Base-by-base conservation (phyloP, 306 rosid species). In the Gillenia trifoliata region DNA sequence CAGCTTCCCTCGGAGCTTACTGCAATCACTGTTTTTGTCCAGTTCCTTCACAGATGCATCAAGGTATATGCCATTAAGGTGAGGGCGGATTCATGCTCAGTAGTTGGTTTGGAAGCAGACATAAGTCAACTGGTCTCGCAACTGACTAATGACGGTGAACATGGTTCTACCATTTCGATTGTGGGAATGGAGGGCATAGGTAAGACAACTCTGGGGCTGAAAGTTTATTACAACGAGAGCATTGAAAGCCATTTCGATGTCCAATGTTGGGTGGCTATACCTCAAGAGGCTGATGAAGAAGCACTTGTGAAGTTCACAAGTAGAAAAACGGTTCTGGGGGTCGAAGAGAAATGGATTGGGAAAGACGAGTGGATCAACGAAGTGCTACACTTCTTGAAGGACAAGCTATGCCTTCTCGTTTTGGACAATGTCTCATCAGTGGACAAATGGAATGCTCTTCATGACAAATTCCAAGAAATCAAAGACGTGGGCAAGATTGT, bases 201-300 rank as follows among this genome's bases (percentile, higher is more conserved):
- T 23, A 78, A 78, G 77, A 64, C 72, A 41, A 65, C 82, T 38
- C 73, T 78, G 49, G 82, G 68, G 2, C 65, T 64, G 36, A 20
- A 72, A 31, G 38, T 72, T 1, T 72, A 19, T 23, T 1, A 56
- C 60, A 60, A 72, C 11, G 5, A 3, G 4, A 36, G 40, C 47
- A 72, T 78, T 41, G 0, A 15, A 8, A 5, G 22, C 0, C 52
- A 29, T 33, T 78, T 78, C 55, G 1, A 17, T 5, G 6, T 20
- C 10, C 66, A 47, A 6, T 57, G 13, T 5, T 69, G 60, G 34
- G 64, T 77, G 4, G 2, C 57, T 4, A 2, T 68, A 29, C 68
- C 68, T 23, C 33, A 7, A 41, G 45, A 5, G 9, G 7, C 5
- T 20, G 30, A 33, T 65, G 52, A 65, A 22, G 34, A 8, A 1